A percentile compares a stretch with the other conserved stretches of the same genome.
phyloP scores from a whole-genome alignment of 140 eudicot genomes.

The Anethum foeniculum region DNA sequence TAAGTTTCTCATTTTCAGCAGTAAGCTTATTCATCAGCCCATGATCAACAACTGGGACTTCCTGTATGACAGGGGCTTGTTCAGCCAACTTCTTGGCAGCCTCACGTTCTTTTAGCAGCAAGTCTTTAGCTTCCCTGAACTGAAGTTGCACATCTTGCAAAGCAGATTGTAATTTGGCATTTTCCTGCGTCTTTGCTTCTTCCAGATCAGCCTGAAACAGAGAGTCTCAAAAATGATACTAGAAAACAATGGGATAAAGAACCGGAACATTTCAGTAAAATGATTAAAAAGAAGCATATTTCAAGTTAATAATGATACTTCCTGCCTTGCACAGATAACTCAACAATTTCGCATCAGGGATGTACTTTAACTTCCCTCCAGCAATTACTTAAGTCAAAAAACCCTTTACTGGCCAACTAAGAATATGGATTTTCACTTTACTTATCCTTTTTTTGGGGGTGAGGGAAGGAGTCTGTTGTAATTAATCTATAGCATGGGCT shows the following conservation, averaged over 20 bases:
- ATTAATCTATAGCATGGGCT: background rate
- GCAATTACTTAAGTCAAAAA: background rate
- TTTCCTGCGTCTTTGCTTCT: slow-evolving; percentile 57
- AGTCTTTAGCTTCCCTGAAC: slow-evolving; percentile 56
- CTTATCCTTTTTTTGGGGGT: background rate
- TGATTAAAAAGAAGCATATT: background rate
- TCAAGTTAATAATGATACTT: background rate
- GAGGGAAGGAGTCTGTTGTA: background rate
- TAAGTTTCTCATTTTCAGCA: slow-evolving; percentile 79
- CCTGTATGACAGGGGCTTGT: slow-evolving; percentile 32
- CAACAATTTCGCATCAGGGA: background rate
- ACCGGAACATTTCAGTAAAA: background rate
- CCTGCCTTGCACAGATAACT: background rate
- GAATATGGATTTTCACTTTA: background rate
- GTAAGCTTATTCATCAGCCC: slow-evolving; percentile 51
- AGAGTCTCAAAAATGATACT: background rate
- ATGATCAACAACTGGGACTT: slow-evolving; percentile 31
- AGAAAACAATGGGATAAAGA: background rate
- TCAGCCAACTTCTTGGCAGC: slow-evolving; percentile 33
- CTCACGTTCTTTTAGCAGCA: slow-evolving; percentile 40
- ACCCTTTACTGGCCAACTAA: background rate
- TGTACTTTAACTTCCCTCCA: background rate
- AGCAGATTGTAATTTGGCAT: slow-evolving; percentile 35
- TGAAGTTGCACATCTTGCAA: slow-evolving; percentile 47
- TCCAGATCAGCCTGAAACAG: slow-evolving; percentile 47